Base-by-base conservation (phyloP, 2,329 filamentous ascomycete species). In the Thelonectria discophora region DNA sequence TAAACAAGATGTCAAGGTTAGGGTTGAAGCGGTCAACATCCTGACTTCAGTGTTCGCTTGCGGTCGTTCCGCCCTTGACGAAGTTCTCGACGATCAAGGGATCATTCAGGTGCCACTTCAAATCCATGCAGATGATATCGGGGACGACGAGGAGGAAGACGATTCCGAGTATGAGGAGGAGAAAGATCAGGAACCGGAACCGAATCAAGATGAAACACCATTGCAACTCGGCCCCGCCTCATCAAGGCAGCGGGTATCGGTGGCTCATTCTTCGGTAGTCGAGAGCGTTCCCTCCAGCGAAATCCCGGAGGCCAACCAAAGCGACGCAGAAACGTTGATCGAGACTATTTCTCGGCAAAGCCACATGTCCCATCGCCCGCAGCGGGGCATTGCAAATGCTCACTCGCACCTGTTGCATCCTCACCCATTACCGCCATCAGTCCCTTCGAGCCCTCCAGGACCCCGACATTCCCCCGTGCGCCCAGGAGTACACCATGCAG, bases 31-130 rank as follows among this genome's bases (percentile, higher is more conserved):
- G 7, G 37, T 67, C 2, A 61, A 55, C 4, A 55, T 51, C 8
- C n/a, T 67, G 4, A 65, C 65, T 15, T 58, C 65, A 2, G 64
- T 67, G 8, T 61, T 68, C 40, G 63, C 65, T 1, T 55, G 43
- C 30, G 50, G 63, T 1, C 39, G 9, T 42, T 60, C 11, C 2
- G 59, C 55, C 12, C 51, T 67, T 2, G 64, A 27, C 4, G 54
- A 65, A 0, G 43, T 67, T 12, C 54, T 67, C 1, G 62, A 67
- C 1, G 54, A 67, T 13, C 65, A 64, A 15, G 66, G 66, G 1
- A 64, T 67, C 13, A 20, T 68, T 53, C 34, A 59, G 8, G 30
- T 67, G 24, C 5, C 51, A 5, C 61, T 64, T 2, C 54, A 65
- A 0, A 56, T 67, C 8, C 18, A 60, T 8, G 52, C 62, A 15